Evolutionary conservation across 2,329 filamentous ascomycete genomes (phyloP).

Genomic region (Botrytis pseudocinerea): DNA sequence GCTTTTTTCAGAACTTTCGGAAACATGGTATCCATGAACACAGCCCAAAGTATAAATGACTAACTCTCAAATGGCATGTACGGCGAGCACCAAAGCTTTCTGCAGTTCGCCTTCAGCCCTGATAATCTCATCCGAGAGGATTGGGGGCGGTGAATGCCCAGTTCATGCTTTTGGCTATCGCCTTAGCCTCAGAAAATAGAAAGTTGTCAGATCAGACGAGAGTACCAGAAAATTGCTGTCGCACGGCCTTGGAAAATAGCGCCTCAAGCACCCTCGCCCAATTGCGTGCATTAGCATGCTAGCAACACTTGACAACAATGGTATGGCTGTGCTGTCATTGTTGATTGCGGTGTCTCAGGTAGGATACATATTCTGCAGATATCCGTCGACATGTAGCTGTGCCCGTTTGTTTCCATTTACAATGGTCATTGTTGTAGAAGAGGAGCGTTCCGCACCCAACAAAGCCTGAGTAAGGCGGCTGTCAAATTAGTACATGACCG

Average conservation of each 20-base stretch:
- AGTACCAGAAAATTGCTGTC: conserved; percentile 18
- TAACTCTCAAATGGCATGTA: conserved; percentile 5
- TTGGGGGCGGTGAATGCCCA: conserved; percentile 22
- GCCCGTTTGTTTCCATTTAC: conserved; percentile 31
- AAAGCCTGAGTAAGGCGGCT: conserved; percentile 8
- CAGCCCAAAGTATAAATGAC: conserved; percentile 6
- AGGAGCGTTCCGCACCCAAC: conserved; percentile 21
- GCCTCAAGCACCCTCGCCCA: conserved; percentile 24
- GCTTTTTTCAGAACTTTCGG: conserved; percentile 12
- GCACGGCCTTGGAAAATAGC: conserved; percentile 28
- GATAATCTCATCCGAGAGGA: conserved; percentile 4
- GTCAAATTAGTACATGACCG: background rate
- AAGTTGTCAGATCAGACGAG: conserved; percentile 33
- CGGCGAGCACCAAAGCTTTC: conserved; percentile 20
- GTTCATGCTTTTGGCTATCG: conserved; percentile 16
- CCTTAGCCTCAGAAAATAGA: conserved; percentile 17
- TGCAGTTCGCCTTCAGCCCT: conserved; percentile 24
- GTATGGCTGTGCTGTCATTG: conserved; percentile 31
- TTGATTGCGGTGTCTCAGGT: conserved; percentile 28
- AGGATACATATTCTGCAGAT: conserved; percentile 28
- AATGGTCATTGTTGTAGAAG: conserved; percentile 29
- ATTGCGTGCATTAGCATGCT: conserved; percentile 39
- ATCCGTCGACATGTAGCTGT: conserved; percentile 29
- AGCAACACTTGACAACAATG: conserved; percentile 22
- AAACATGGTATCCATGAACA: conserved; percentile 20